Evolutionary conservation across 129 eudicot species (phyloP).

Genomic region (Centrapalus pauciflorus): DNA sequence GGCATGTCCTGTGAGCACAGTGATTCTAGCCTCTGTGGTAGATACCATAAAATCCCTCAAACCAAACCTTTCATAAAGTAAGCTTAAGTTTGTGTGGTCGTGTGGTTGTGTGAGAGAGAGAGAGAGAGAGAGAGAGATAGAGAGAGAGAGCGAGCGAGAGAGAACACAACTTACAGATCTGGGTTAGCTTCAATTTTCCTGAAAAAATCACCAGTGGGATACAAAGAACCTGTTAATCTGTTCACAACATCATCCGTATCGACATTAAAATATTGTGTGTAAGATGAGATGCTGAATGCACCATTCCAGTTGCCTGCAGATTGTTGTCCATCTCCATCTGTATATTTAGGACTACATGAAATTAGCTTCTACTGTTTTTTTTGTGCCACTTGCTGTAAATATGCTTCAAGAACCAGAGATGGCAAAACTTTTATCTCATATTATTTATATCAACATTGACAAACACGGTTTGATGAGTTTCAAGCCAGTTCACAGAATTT

Average conservation of each 20-base stretch:
- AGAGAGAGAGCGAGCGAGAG: neutral
- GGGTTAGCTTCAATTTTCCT: constrained; percentile 94
- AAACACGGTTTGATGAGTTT: too few species aligned
- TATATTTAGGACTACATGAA: constrained; percentile 12
- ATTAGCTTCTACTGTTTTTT: constrained; percentile 7
- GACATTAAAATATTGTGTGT: constrained; percentile 88
- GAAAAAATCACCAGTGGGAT: constrained; percentile 93
- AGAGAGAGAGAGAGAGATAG: neutral
- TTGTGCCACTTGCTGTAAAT: neutral
- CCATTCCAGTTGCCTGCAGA: constrained; percentile 82
- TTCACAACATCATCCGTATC: constrained; percentile 87
- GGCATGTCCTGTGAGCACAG: too few species aligned
- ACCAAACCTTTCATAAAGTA: neutral
- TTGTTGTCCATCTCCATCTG: constrained; percentile 75
- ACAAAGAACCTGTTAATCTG: constrained; percentile 84
- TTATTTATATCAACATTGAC: neutral
- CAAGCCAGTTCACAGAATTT: neutral
- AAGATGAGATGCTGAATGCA: constrained; percentile 75
- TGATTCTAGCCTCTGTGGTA: too few species aligned
- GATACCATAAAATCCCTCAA: neutral
- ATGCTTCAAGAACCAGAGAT: neutral
- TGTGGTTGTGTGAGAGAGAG: too few species aligned
- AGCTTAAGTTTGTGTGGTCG: neutral
- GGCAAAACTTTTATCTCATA: neutral
- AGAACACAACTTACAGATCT: constrained; percentile 70